Base-by-base conservation (phyloP, 345 rosid species). In the Hibiscus mutabilis region DNA sequence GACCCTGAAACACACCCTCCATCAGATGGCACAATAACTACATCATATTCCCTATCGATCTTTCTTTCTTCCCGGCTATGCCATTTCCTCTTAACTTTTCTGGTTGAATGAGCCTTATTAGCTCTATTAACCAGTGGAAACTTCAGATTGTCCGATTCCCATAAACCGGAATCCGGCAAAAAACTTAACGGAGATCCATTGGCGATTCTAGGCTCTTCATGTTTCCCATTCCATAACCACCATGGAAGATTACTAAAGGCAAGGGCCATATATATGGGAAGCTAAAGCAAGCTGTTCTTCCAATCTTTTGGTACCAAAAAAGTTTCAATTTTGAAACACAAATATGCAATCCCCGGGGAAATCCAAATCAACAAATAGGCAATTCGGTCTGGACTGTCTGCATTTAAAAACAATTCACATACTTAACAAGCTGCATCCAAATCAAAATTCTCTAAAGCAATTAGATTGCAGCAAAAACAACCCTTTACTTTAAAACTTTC, bases 11-110 rank as follows among this genome's bases (percentile, higher is more conserved):
- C 82, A 76, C 91, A 87, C 44, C 85, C 89, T 73, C 88, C 90
- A 79, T 89, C 95, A 14, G 95, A 82, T 60, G 95, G 90, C 70
- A 89, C 95, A 22, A 89, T 85, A 77, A 89, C 95, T 56, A 86
- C 64, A 72, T 89, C 95, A 76, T 82, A 83, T 70, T 89, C 95
- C 78, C 77, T 80, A 75, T 89, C 95, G 6, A 87, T 79, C 75
- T 83, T 87, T 58, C 95, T 77, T 79, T 86, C 84, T 63, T 87
- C 91, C 52, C 91, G 80, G 69, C 85, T 86, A 68, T 78, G 86
- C 86, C 95, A 87, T 77, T 87, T 86, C 61, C 90, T 74, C 76
- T 79, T 87, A 6, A 78, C 77, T 80, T 82, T 84, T 73, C 86
- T 83, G 16, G 89, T 80, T 4, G 91, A 83, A 66, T 88, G 80